Evolutionary conservation across 768 basidiomycete species (phyloP), one percentile per base, ranked within the genome.

Genomic region (Agrocybe praecox): DNA sequence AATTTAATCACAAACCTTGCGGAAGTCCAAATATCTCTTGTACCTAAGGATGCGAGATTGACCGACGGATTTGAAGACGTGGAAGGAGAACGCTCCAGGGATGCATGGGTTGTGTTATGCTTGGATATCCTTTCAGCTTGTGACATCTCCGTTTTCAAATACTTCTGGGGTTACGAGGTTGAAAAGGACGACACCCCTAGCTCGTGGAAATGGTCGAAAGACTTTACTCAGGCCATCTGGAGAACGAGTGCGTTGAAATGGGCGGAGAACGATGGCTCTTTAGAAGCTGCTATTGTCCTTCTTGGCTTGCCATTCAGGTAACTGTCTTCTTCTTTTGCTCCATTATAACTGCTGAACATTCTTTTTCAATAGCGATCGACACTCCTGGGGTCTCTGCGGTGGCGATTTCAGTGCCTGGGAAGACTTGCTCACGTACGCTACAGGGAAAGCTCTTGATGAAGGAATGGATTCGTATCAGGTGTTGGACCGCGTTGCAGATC

Each of bases 401-500:
- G 81, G 83, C 10, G 88, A 90, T 32, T 76, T 81, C 23, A 71
- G 73, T 3, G 64, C 69, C 19, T 93, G 90, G 90, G 83, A 88
- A 50, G 68, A 74, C 2, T 74, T 89, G 59, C 73, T 90, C 18
- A 72, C 71, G 10, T 73, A 76, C 50, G 74, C 82, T 0, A 74
- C 85, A 26, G 76, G 76, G 68, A 81, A 81, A 42, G 88, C 84
- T 0, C 74, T 83, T 29, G 89, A 90, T 55, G 76, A 81, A 46
- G 89, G 86, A 1, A 63, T 79, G 23, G 86, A 90, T 54, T 66
- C 80, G 0, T 61, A 73, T 29, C 60, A 68, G 4, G 78, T 92
- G 46, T 72, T 92, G 49, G 81, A 89, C 58, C 74, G 76, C 15
- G 73, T 91, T 45, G 84, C 87, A 2, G 63, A 70, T 15, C 67